Conservation (phyloP, 306 rosid genomes). For the Phaseolus lunatus region DNA sequence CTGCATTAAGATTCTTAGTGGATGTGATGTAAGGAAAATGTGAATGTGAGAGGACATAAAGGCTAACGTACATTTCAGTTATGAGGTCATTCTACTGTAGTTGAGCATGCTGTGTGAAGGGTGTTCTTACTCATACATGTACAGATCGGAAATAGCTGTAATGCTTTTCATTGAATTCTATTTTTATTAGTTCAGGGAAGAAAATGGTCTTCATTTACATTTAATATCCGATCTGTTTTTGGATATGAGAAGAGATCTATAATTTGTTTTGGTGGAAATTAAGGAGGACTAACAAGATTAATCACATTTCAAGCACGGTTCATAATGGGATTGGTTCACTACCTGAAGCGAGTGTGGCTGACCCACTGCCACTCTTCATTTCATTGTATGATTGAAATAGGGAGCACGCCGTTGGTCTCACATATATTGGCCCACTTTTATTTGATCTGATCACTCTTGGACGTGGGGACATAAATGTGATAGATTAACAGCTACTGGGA, state of each 20-base stretch:
- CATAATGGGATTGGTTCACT: constrained; percentile 29
- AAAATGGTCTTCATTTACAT: constrained; percentile 15
- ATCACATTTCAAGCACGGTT: neutral
- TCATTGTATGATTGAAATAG: constrained; percentile 2
- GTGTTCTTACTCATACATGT: constrained; percentile 47
- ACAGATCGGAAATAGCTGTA: constrained; percentile 41
- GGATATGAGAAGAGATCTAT: neutral
- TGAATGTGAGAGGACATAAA: constrained; percentile 34
- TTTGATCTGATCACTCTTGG: constrained; percentile 44
- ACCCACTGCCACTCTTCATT: constrained; percentile 7
- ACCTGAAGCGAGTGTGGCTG: constrained; percentile 34
- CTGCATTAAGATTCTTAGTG: constrained; percentile 31
- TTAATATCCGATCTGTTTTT: constrained; percentile 20
- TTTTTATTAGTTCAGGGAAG: constrained; percentile 30
- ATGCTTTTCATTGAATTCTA: constrained; percentile 35
- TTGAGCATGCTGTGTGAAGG: constrained; percentile 41
- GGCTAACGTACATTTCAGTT: constrained; percentile 42
- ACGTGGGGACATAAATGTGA: constrained; percentile 24
- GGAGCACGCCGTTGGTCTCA: neutral
- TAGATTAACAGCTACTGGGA: constrained; percentile 44
- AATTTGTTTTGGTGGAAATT: neutral
- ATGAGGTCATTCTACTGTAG: constrained; percentile 39
- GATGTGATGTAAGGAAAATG: constrained; percentile 40
- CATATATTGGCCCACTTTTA: neutral
- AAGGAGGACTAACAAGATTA: constrained; percentile 33